Conservation (phyloP, 2,329 filamentous ascomycete genomes). For the Colletotrichum scovillei region DNA sequence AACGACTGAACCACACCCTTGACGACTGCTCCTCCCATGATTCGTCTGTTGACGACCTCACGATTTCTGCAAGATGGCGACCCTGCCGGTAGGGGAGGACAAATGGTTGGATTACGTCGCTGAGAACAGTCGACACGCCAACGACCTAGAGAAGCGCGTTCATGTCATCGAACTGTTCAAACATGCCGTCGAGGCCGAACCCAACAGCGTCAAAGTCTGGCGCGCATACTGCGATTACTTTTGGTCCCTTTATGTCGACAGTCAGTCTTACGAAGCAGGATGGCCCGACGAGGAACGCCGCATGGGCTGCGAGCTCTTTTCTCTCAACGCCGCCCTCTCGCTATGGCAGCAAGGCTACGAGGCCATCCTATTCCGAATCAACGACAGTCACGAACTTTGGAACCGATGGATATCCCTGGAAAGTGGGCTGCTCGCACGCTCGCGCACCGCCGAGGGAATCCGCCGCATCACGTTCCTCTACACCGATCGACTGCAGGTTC, state of each 20-base stretch:
- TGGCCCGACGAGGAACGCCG: conserved; percentile 76
- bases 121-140: conserved; percentile 72
- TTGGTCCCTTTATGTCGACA: conserved; percentile 75
- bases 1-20: neutral
- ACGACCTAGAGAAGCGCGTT: conserved; percentile 74
- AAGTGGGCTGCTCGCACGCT: conserved; percentile 72
- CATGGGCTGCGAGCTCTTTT: conserved; percentile 78
- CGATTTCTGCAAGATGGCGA: conserved; percentile 53
- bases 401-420: conserved; percentile 81
- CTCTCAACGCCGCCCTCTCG: conserved; percentile 72
- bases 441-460: conserved; percentile 66
- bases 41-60: conserved; percentile 33
- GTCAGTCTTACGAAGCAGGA: conserved; percentile 64
- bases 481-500: conserved; percentile 75
- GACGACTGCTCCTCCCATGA: conserved; percentile 23
- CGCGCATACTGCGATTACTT: conserved; percentile 83
- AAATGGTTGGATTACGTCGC: conserved; percentile 82
- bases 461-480: conserved; percentile 77
- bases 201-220: conserved; percentile 80
- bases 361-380: conserved; percentile 78
- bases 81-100: conserved; percentile 76
- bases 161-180: conserved; percentile 79
- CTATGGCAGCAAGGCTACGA: conserved; percentile 79
- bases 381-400: conserved; percentile 84
- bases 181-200: conserved; percentile 76